phyloP scores from a whole-genome alignment of 495 filamentous ascomycete genomes.

The Podospora fimiseda region DNA sequence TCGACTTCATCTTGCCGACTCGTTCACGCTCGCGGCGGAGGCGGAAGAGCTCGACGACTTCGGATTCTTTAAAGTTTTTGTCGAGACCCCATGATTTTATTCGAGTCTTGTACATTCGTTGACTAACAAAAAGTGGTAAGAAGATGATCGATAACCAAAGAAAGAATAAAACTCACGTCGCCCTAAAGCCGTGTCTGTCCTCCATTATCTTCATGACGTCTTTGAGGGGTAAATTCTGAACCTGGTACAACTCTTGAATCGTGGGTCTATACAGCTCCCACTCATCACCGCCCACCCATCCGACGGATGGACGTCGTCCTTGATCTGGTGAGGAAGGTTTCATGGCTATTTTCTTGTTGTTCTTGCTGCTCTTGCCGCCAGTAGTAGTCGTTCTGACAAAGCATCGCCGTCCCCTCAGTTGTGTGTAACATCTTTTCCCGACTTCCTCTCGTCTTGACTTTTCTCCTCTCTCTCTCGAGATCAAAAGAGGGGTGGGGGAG shows the following conservation, averaged over 20 bases:
- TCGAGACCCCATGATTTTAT: constrained; percentile 31
- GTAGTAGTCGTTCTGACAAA: neutral
- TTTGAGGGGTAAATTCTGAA: constrained; percentile 26
- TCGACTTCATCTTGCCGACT: constrained; percentile 18
- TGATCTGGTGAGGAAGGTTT: neutral
- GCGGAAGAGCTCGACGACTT: constrained; percentile 26
- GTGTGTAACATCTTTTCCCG: neutral
- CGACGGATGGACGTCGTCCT: neutral
- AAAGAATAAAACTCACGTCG: constrained; percentile 24
- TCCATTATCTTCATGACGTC: constrained; percentile 34
- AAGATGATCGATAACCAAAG: neutral
- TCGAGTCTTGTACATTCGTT: constrained; percentile 34
- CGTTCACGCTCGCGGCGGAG: constrained; percentile 23
- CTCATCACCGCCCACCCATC: constrained; percentile 18
- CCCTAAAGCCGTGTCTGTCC: constrained; percentile 24
- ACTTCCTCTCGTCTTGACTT: neutral
- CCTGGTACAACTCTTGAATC: constrained; percentile 32
- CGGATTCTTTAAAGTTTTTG: constrained; percentile 32
- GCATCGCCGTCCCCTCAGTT: neutral
- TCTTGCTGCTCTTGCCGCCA: neutral
- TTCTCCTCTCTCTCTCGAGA: neutral
- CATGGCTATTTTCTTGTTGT: neutral
- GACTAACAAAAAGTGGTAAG: neutral
- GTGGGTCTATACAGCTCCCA: constrained; percentile 15
- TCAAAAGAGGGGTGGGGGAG: neutral